Percentiles rank a stretch among this genome's conserved stretches.
Evolutionary conservation across 2,329 filamentous ascomycete species (phyloP).

Genomic region (Phialophora verrucosa): DNA sequence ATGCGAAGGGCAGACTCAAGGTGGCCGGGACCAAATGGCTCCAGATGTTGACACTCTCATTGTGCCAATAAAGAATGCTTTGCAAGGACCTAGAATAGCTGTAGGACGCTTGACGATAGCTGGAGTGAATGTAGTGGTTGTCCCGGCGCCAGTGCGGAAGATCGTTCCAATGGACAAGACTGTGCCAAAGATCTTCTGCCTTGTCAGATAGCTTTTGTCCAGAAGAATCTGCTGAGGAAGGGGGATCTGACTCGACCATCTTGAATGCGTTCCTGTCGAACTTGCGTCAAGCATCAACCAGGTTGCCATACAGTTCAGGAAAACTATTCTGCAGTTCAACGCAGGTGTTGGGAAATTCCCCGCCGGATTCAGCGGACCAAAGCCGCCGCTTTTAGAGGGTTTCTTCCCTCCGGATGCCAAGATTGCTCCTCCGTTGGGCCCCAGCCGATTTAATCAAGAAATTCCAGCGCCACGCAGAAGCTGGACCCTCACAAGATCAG

Average conservation of each 20-base stretch:
- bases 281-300: background rate
- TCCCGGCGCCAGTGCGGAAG: constrained; percentile 63
- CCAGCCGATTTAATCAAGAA: too few species aligned
- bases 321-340: background rate
- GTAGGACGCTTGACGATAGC: constrained; percentile 68
- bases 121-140: constrained; percentile 71
- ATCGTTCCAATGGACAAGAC: constrained; percentile 55
- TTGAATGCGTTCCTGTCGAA: background rate
- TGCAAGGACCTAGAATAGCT: constrained; percentile 65
- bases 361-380: too few species aligned
- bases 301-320: background rate
- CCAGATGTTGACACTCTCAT: constrained; percentile 74
- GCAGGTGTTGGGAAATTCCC: too few species aligned
- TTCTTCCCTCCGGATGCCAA: too few species aligned
- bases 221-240: background rate
- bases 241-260: background rate
- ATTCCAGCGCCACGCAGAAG: too few species aligned
- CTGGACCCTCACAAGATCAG: too few species aligned
- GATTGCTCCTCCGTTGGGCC: too few species aligned
- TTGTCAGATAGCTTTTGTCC: constrained; percentile 22
- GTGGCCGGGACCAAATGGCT: constrained; percentile 72
- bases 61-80: constrained; percentile 68
- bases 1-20: constrained; percentile 46
- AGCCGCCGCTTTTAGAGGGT: too few species aligned
- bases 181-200: constrained; percentile 42